A percentile compares a stretch with the other conserved stretches of the same genome.
phyloP scores from a whole-genome alignment of 805 yeast species.

The Wickerhamiella parazyma region DNA sequence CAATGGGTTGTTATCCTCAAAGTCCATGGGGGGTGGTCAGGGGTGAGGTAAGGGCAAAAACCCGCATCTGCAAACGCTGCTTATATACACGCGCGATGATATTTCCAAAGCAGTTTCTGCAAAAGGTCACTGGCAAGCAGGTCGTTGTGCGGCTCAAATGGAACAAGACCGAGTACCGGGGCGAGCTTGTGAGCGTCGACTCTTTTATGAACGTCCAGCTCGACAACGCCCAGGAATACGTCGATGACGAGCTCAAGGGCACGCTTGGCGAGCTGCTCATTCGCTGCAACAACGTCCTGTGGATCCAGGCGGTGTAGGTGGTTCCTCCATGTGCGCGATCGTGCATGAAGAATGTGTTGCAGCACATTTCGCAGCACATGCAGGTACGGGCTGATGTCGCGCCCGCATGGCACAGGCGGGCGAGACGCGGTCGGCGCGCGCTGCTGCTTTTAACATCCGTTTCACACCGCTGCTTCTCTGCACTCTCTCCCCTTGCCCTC shows the following conservation, averaged over 20 bases:
- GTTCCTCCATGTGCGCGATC: not conserved
- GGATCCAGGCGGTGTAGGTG: constrained; percentile 33
- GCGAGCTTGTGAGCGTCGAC: constrained; percentile 65
- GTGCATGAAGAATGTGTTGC: not conserved
- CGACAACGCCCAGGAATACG: constrained; percentile 18
- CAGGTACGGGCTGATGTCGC: too few species aligned
- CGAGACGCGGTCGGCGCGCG: too few species aligned
- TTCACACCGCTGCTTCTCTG: too few species aligned
- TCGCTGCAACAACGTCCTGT: constrained; percentile 80
- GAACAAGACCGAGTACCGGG: constrained; percentile 79
- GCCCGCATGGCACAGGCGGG: too few species aligned
- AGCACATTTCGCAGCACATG: not conserved
- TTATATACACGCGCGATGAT: constrained; percentile 1
- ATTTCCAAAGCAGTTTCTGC: constrained; percentile 37
- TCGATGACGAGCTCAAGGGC: constrained; percentile 33
- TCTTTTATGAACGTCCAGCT: constrained; percentile 74
- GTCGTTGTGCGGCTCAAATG: constrained; percentile 78
- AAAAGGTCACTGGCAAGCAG: constrained; percentile 52
- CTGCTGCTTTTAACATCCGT: too few species aligned
- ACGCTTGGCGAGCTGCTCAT: constrained; percentile 66
- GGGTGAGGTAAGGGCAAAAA: not conserved
- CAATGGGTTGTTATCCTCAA: constrained; percentile 35
- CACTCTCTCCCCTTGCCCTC: too few species aligned
- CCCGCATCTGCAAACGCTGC: too few species aligned
- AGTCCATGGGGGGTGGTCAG: too few species aligned